Conservation (phyloP, 352 stramenopile species). For the Globisporangium carolinianum region DNA sequence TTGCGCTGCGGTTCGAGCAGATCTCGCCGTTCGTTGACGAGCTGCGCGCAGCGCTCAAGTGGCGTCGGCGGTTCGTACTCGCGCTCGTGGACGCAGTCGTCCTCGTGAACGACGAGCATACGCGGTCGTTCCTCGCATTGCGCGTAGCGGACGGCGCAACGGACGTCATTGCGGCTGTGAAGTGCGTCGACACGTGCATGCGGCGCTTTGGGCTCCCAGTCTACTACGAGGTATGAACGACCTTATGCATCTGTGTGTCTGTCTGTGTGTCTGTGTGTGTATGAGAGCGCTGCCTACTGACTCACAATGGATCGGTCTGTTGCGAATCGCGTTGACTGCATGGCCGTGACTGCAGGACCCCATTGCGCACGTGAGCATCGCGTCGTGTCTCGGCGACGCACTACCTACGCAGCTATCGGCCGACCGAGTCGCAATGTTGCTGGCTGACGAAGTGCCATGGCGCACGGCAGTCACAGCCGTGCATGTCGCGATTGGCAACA, state of each 20-base stretch:
- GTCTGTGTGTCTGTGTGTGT: neutral
- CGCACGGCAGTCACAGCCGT: slow-evolving; percentile 27
- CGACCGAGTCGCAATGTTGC: slow-evolving; percentile 24
- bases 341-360: slow-evolving; percentile 37
- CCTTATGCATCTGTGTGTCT: neutral
- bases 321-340: slow-evolving; percentile 21
- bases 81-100: slow-evolving; percentile 30
- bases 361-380: slow-evolving; percentile 77
- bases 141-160: slow-evolving; percentile 28
- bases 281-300: slow-evolving; percentile 5
- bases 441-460: slow-evolving; percentile 12
- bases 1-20: slow-evolving; percentile 60
- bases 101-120: slow-evolving; percentile 68
- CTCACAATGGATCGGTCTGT: slow-evolving; percentile 22
- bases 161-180: slow-evolving; percentile 31
- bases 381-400: slow-evolving; percentile 47
- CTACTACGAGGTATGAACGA: slow-evolving; percentile 52
- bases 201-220: slow-evolving; percentile 30
- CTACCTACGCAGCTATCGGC: slow-evolving; percentile 29
- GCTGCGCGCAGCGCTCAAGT: slow-evolving; percentile 61
- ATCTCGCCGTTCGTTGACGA: slow-evolving; percentile 64
- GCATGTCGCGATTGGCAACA: slow-evolving; percentile 76
- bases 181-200: slow-evolving; percentile 61
- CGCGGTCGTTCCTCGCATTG: slow-evolving; percentile 67
- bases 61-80: slow-evolving; percentile 47